These are phyloP conservation scores for Euphorbia tirucalli DNA, from an alignment of 345 rosid species.

Conservation along the genomic window DNA sequence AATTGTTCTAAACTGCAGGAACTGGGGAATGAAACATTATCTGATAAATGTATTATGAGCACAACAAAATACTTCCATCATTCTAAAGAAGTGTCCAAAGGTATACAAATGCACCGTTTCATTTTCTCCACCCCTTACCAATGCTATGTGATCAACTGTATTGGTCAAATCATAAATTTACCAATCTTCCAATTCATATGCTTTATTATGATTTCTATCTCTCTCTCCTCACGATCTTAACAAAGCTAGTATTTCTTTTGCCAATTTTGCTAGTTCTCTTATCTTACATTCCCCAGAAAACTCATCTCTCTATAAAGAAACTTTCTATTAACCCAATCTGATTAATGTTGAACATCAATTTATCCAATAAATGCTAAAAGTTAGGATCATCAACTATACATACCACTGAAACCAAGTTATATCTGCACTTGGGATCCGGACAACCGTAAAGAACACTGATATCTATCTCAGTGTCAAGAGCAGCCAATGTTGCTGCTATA, in stretches of 20 bases:
- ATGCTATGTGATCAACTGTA: too few relatives aligned
- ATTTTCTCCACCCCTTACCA: neutral
- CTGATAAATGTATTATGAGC: neutral
- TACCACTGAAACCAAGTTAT: constrained; percentile 90
- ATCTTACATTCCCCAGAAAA: neutral
- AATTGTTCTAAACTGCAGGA: neutral
- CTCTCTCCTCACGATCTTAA: neutral
- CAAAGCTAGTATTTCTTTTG: neutral
- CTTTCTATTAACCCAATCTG: neutral
- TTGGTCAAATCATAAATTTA: too few relatives aligned
- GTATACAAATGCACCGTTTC: neutral
- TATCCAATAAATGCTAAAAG: neutral
- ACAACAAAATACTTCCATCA: neutral
- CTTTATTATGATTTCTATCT: neutral
- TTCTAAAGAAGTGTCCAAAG: neutral
- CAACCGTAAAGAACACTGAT: constrained; percentile 80
- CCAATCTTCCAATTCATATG: neutral
- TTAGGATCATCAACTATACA: constrained; percentile 9
- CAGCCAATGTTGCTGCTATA: constrained; percentile 80
- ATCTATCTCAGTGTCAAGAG: constrained; percentile 76
- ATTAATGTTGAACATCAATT: neutral
- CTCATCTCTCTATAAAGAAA: constrained; percentile 7
- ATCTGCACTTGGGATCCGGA: constrained; percentile 57
- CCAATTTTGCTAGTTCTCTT: neutral
- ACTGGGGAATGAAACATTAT: neutral